Percentiles rank a stretch among this genome's conserved stretches.
Conservation (phyloP, 78 protist genomes). For the slime mould (Dictyostelium discoideum) region dicty_2.7 NC_007090.3:3008501-3009000, state of each 20-base stretch:
- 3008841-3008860: neutral
- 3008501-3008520: too few species aligned
- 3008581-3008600: neutral
- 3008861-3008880: neutral
- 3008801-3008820: too few species aligned
- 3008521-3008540: too few species aligned
- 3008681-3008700: neutral
- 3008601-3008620: neutral
- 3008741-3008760: too few species aligned
- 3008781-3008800: too few species aligned
- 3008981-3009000: neutral
- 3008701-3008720: neutral
- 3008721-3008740: neutral
- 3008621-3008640: neutral
- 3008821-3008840: too few species aligned
- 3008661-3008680: neutral
- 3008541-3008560: too few species aligned
- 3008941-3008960: neutral
- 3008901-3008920: neutral
- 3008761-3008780: too few species aligned
- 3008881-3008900: neutral
- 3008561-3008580: too few species aligned
- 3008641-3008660: neutral
- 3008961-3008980: neutral
- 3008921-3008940: neutral